These are phyloP conservation scores for Aspergillus caelatus DNA, from an alignment of 2,329 filamentous ascomycete genomes.

Conservation along the genomic window DNA sequence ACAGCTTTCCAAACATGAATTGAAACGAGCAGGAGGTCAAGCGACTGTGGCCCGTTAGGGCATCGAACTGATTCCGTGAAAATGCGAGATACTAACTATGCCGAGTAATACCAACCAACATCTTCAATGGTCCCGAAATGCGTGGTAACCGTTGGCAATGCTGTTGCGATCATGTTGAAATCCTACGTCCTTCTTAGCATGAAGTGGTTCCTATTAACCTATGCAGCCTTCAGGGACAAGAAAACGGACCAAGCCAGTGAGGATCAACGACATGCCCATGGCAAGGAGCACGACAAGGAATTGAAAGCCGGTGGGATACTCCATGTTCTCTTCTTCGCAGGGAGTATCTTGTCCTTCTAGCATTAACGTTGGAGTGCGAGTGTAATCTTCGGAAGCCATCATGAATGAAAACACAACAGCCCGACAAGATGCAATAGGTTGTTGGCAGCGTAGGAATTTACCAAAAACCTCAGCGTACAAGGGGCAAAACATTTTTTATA, in stretches of 20 bases:
- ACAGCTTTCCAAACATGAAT: constrained; percentile 11
- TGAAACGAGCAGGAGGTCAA: constrained; percentile 8
- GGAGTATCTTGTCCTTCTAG: background rate
- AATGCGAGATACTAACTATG: background rate
- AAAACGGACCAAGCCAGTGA: background rate
- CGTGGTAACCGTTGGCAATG: constrained; percentile 6
- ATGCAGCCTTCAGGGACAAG: background rate
- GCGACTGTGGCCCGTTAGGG: background rate
- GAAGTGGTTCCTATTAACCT: background rate
- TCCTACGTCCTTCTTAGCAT: constrained; percentile 2
- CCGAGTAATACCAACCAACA: constrained; percentile 12
- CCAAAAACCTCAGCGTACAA: too few relatives aligned
- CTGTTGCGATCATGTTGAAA: constrained; percentile 11
- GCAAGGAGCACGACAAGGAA: background rate
- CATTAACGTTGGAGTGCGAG: background rate
- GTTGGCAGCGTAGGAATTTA: background rate
- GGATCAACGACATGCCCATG: background rate
- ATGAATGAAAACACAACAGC: background rate
- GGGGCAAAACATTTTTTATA: background rate
- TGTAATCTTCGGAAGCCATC: background rate
- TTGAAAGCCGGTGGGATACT: background rate
- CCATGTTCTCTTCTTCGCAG: background rate
- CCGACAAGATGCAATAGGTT: background rate
- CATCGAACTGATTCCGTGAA: background rate
- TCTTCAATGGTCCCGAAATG: constrained; percentile 5